These are phyloP conservation scores for Globisporangium solare DNA, from an alignment of 352 stramenopile species.

Conservation along the genomic window DNA sequence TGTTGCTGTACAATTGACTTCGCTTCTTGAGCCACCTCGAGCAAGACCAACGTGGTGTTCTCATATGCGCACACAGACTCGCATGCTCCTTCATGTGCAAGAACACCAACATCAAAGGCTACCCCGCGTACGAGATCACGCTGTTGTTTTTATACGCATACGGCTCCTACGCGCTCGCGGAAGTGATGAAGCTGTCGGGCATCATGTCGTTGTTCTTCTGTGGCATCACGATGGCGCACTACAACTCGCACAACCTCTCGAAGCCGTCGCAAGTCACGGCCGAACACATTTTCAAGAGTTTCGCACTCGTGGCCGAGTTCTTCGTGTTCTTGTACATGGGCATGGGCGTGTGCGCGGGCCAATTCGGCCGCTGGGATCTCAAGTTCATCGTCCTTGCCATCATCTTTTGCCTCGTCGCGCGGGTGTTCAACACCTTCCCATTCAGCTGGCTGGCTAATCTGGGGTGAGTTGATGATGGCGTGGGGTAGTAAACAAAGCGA, in stretches of 20 bases:
- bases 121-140: conserved; percentile 74
- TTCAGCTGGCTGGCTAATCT: conserved; percentile 66
- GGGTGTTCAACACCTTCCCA: conserved; percentile 94
- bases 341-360: conserved; percentile 62
- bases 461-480: conserved; percentile 23
- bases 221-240: conserved; percentile 81
- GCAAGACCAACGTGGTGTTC: too few relatives aligned
- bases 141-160: conserved; percentile 71
- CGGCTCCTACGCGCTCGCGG: conserved; percentile 55
- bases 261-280: conserved; percentile 60
- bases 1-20: not conserved
- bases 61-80: conserved; percentile 37
- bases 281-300: conserved; percentile 76
- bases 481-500: not conserved
- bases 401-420: conserved; percentile 81
- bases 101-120: conserved; percentile 76
- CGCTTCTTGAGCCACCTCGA: not conserved
- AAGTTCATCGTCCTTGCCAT: conserved; percentile 85
- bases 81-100: conserved; percentile 77
- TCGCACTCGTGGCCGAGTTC: conserved; percentile 65
- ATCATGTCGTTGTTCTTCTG: conserved; percentile 94
- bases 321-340: conserved; percentile 82
- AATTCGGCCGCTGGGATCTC: conserved; percentile 77
- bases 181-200: conserved; percentile 73
- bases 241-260: conserved; percentile 75